Percentiles rank a stretch among this genome's conserved stretches.
phyloP scores from a whole-genome alignment of 1,139 yeast genomes.

The Yamadazyma epiphylla region DNA sequence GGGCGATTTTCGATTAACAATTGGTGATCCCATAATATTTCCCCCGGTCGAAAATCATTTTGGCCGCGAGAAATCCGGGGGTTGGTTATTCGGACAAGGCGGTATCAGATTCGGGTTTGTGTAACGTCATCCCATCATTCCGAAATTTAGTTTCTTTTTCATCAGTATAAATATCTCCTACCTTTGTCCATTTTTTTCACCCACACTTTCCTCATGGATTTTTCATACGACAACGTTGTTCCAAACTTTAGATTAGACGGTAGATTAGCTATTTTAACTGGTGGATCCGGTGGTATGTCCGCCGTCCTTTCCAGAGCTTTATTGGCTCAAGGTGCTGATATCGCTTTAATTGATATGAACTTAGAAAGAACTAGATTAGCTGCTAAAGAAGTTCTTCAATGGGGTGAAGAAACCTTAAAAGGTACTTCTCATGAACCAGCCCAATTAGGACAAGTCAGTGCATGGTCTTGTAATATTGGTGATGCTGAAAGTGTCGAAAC shows the following conservation, averaged over 20 bases:
- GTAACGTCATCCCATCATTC: neutral
- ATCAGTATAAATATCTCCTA: no score
- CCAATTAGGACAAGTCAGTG: slow-evolving; percentile 9
- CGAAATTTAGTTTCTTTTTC: neutral
- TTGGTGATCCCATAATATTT: no score
- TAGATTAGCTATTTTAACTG: slow-evolving; percentile 70
- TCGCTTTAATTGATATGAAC: slow-evolving; percentile 74
- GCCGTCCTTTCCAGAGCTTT: slow-evolving; percentile 64
- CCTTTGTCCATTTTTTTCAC: no score
- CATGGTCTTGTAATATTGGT: slow-evolving; percentile 61
- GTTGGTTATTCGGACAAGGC: no score
- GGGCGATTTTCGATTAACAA: no score
- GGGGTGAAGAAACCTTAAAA: slow-evolving; percentile 50
- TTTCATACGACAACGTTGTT: slow-evolving; percentile 42
- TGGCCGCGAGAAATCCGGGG: no score
- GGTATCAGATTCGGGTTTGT: neutral
- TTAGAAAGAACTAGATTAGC: slow-evolving; percentile 57
- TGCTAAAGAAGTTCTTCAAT: slow-evolving; percentile 52
- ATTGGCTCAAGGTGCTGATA: slow-evolving; percentile 66
- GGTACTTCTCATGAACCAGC: slow-evolving; percentile 40
- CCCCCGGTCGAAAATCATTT: no score
- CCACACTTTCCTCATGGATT: slow-evolving; percentile 27
- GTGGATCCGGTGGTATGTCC: slow-evolving; percentile 82
- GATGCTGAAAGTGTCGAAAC: slow-evolving; percentile 59
- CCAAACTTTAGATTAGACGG: slow-evolving; percentile 66